phyloP scores from a whole-genome alignment of 768 basidiomycete genomes.

The Mycena filopes region DNA sequence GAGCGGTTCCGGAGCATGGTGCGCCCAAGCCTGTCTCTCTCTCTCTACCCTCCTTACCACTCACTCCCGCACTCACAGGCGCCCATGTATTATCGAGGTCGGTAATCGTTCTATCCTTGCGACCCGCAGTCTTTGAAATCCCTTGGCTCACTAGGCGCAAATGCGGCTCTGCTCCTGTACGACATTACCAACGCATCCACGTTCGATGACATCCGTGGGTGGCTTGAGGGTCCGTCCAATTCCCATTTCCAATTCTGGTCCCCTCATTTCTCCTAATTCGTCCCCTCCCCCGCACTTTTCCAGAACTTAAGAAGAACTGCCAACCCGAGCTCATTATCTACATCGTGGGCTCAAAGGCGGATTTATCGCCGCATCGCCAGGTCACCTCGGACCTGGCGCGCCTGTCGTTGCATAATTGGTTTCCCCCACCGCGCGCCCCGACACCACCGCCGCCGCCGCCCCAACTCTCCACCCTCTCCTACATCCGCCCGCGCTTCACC shows the following conservation, averaged over 20 bases:
- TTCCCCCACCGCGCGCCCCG: slow-evolving; percentile 80
- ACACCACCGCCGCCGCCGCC: slow-evolving; percentile 74
- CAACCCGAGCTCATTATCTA: slow-evolving; percentile 91
- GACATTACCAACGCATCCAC: slow-evolving; percentile 92
- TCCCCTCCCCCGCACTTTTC: slow-evolving; percentile 24
- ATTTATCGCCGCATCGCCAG: slow-evolving; percentile 76
- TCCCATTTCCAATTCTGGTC: background rate
- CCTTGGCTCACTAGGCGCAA: slow-evolving; percentile 67
- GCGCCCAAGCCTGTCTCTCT: slow-evolving; percentile 35
- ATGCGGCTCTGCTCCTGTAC: slow-evolving; percentile 93
- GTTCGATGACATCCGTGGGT: slow-evolving; percentile 91
- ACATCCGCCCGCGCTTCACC: slow-evolving; percentile 82
- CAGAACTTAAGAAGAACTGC: slow-evolving; percentile 92
- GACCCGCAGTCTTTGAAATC: slow-evolving; percentile 31
- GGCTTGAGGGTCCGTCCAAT: slow-evolving; percentile 79
- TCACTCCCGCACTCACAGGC: slow-evolving; percentile 61
- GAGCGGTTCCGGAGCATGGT: slow-evolving; percentile 94
- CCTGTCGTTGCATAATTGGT: slow-evolving; percentile 88
- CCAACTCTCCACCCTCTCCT: slow-evolving; percentile 72
- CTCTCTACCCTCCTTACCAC: slow-evolving; percentile 11
- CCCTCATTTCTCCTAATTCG: slow-evolving; percentile 19
- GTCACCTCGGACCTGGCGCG: slow-evolving; percentile 86
- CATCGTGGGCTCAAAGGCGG: slow-evolving; percentile 94
- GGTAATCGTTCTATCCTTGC: slow-evolving; percentile 33
- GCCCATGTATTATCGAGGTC: slow-evolving; percentile 93